Percentiles rank a stretch among this genome's conserved stretches.
phyloP scores from a whole-genome alignment of 1,139 yeast species.

The Scheffersomyces illinoinensis region DNA sequence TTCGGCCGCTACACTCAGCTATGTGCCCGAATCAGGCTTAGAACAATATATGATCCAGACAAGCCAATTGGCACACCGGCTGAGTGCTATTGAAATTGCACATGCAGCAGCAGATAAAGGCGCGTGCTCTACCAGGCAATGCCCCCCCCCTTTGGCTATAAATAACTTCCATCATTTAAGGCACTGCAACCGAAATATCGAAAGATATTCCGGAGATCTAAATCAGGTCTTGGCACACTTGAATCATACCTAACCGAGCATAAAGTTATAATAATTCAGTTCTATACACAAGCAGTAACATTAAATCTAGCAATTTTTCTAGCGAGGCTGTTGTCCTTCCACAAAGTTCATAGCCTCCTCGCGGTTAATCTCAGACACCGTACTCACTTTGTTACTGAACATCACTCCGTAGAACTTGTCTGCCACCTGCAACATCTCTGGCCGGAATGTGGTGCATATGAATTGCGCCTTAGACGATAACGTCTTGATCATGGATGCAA shows the following conservation, averaged over 20 bases:
- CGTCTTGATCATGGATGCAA: constrained; percentile 71
- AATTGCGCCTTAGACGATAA: constrained; percentile 77
- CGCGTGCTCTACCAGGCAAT: background rate
- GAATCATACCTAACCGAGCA: background rate
- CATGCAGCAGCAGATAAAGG: background rate
- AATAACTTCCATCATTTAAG: background rate
- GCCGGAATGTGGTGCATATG: constrained; percentile 93
- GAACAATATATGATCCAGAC: background rate
- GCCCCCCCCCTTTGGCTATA: background rate
- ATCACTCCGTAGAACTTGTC: constrained; percentile 86
- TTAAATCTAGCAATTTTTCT: background rate
- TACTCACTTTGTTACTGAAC: constrained; percentile 80
- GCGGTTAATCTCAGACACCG: constrained; percentile 67
- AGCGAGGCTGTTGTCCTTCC: constrained; percentile 53
- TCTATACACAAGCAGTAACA: background rate
- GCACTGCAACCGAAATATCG: background rate
- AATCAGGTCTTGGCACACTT: too few relatives aligned
- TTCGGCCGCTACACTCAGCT: background rate
- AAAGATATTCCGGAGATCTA: too few relatives aligned
- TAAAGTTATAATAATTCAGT: background rate
- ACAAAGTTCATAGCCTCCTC: constrained; percentile 81
- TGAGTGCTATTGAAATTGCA: background rate
- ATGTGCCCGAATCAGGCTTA: background rate
- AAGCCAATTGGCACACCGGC: background rate
- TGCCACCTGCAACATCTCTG: constrained; percentile 88